Evolutionary conservation across 2,329 filamentous ascomycete species (phyloP), one percentile per base, ranked within the genome.

Genomic region (Aspergillus chevalieri): DNA sequence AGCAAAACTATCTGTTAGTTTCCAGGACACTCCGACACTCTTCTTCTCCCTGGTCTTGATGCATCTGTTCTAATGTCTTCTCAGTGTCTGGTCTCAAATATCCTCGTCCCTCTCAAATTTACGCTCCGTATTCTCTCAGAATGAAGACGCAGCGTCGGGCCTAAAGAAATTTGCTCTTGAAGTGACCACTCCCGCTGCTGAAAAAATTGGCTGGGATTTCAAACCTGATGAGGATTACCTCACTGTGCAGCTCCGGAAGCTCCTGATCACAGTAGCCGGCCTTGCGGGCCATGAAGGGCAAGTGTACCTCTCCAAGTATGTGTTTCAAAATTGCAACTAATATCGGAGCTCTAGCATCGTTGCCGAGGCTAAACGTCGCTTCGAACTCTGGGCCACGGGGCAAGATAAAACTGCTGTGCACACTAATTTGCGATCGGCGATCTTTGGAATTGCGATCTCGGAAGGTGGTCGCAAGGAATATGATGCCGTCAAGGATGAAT

Each of bases 131-230:
- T 97, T 97, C 64, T 80, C 84, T 19, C 84, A 86, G 43, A 86
- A 93, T 55, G 80, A 86, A 48, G 73, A 80, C 46, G 81, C 93
- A 54, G 82, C 84, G 60, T 77, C 80, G 46, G 89, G 83, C 1
- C 73, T 98, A 54, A 85, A 87, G 67, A 84, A 83, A 47, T 95
- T 95, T 65, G 83, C 84, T 2, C 76, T 93, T 21, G 85, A 86
- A 69, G 78, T 98, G 46, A 83, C 93, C 53, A 79, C 82, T 22
- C 79, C 83, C 26, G 87, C 89, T 7, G 84, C 87, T 9, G 84
- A 89, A 59, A 82, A 85, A 57, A 77, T 96, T 59, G 91, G 91
- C 36, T 97, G 91, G 88, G 85, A 93, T 30, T 89, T 89, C 62
- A 75, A 79, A n/a, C 71, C 84, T 38, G 77, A 78, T 46, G 92